These are phyloP conservation scores for Boletus vinaceobasis DNA, from an alignment of 768 basidiomycete genomes.

Conservation along the genomic window DNA sequence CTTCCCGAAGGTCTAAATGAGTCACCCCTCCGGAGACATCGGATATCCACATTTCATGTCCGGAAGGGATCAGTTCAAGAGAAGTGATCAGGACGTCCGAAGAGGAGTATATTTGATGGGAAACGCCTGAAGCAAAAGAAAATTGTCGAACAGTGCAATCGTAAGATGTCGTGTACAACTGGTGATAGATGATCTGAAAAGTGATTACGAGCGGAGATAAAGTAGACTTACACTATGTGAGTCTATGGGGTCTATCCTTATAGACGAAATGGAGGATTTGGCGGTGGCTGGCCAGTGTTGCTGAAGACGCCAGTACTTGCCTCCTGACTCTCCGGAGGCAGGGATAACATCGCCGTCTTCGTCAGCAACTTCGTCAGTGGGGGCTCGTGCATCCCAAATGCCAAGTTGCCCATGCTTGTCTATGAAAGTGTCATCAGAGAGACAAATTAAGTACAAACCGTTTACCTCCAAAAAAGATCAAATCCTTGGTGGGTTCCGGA, in stretches of 20 bases:
- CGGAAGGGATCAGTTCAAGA: constrained; percentile 63
- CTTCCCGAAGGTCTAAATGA: constrained; percentile 71
- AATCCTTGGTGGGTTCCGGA: constrained; percentile 72
- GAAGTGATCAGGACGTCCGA: constrained; percentile 61
- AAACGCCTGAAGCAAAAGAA: constrained; percentile 70
- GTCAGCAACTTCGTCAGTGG: constrained; percentile 59
- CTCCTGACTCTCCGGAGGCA: constrained; percentile 50
- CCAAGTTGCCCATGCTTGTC: constrained; percentile 83
- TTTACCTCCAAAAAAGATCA: constrained; percentile 83
- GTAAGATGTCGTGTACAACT: constrained; percentile 82
- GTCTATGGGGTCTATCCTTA: constrained; percentile 75
- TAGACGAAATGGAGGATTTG: constrained; percentile 73
- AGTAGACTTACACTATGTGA: constrained; percentile 57
- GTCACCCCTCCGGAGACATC: constrained; percentile 69
- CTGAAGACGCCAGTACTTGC: constrained; percentile 78
- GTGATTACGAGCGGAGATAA: neutral
- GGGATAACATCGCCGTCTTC: constrained; percentile 54
- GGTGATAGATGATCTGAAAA: constrained; percentile 1
- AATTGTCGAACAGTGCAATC: constrained; percentile 74
- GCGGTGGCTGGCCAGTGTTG: constrained; percentile 80
- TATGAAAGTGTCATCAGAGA: constrained; percentile 26
- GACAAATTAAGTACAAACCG: neutral
- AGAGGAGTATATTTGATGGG: constrained; percentile 63
- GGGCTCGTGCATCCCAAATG: constrained; percentile 82
- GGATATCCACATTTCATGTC: constrained; percentile 83